Evolutionary conservation across 1,139 yeast species (phyloP), one percentile per base, ranked within the genome.

Genomic region (Candida tetrigidarum): DNA sequence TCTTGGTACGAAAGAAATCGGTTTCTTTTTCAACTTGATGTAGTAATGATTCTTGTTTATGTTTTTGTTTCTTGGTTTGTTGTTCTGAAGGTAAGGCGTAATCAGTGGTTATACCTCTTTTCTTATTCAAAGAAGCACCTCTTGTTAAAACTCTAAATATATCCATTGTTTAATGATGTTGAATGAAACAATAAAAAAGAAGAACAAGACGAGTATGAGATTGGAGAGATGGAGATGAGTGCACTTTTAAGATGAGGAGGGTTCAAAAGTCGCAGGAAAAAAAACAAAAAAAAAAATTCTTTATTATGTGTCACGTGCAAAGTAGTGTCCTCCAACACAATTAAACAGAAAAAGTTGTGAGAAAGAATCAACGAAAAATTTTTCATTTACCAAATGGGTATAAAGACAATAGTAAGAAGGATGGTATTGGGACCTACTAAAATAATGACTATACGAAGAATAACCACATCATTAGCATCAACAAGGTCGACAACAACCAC

Each of bases 101-200:
- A 53, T 79, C 84, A 0, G 79, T 62, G 34, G 68, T 59, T 23
- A 63, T 64, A 12, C 58, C 65, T 55, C 73, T 78, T 33, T 76
- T 65, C 60, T 83, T 83, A 60, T 82, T 83, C 43, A 92, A 69
- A 18, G 83, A 76, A 0, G 97, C 96, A 16, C 98, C 98, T 60
- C 97, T 74, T 1, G 91, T 76, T 41, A 93, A 76, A 3, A 93
- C 83, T 57, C 90, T 76, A 63, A 93, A 92, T 52, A 92, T 86
- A 69, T 93, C 99, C 99, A 93, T 92, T 41, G 11, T 8, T 30
- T 15, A 8, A 6, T 3, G 23, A 9, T 18, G 25, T n/a, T 27
- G n/a, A 5, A 4, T 2, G 9, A 19, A 10, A 11, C n/a, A 10
- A 10, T 4, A 11, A 16, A 20, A 7, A 26, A 15, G 39, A 23